phyloP scores from a whole-genome alignment of 306 rosid species.

The Glycine latifolia region DNA sequence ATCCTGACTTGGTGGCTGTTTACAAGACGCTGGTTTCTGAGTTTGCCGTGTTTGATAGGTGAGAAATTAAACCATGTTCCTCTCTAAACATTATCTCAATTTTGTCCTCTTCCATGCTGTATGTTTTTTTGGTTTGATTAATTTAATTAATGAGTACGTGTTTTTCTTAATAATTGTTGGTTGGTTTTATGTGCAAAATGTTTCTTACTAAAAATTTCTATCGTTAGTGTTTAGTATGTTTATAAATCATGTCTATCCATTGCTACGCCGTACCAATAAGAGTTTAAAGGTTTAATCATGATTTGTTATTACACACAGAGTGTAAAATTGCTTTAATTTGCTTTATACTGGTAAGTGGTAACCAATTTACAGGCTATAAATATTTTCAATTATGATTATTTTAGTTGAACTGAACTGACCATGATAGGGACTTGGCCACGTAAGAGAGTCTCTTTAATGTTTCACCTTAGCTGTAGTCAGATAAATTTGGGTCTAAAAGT shows the following conservation, averaged over 20 bases:
- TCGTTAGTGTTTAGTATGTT: background rate
- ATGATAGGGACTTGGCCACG: too few species aligned
- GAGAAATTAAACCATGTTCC: background rate
- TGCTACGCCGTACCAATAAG: too few species aligned
- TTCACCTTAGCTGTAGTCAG: background rate
- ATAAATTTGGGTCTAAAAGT: background rate
- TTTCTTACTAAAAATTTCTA: background rate
- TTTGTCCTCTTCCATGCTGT: background rate
- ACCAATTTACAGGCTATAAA: too few species aligned
- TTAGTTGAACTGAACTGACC: too few species aligned
- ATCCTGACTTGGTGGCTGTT: constrained; percentile 65
- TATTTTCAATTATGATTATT: too few species aligned
- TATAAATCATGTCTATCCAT: background rate
- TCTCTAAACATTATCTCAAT: background rate
- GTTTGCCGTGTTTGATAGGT: constrained; percentile 95
- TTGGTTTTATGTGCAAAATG: too few species aligned
- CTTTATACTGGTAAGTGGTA: too few species aligned
- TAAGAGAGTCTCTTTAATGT: background rate
- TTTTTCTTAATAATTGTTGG: background rate
- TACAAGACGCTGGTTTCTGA: constrained; percentile 74
- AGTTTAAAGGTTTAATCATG: too few species aligned
- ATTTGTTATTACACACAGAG: too few species aligned
- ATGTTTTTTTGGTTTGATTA: background rate
- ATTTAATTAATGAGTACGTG: too few species aligned
- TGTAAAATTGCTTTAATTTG: too few species aligned